Percentiles rank a stretch among this genome's conserved stretches.
Evolutionary conservation across 1,284 basidiomycete genomes (phyloP).

Genomic region (Chondrostereum purpureum): DNA sequence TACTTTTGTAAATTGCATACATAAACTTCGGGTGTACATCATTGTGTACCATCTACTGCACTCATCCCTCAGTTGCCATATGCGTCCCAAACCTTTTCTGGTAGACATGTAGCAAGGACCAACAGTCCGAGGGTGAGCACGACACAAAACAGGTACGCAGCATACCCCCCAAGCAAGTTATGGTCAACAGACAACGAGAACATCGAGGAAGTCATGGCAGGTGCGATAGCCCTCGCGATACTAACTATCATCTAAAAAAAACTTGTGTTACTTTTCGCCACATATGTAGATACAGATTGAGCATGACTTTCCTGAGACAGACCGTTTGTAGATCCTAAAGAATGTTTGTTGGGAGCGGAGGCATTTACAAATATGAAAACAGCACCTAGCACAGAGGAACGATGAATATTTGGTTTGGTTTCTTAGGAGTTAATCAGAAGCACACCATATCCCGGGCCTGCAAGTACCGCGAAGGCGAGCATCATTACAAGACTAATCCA

Average conservation of each 20-base stretch:
- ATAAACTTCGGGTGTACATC: too few species aligned
- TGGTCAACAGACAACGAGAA: conserved; percentile 37
- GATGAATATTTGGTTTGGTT: too few species aligned
- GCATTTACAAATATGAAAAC: conserved; percentile 14
- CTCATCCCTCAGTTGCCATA: too few species aligned
- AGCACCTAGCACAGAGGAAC: conserved; percentile 3
- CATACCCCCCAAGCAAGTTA: conserved; percentile 32
- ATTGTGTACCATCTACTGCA: too few species aligned
- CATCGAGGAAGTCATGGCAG: conserved; percentile 36
- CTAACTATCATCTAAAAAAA: conserved; percentile 22
- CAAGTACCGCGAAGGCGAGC: conserved; percentile 25
- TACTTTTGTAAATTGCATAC: too few species aligned
- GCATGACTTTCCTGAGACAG: conserved; percentile 36
- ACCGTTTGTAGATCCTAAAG: conserved; percentile 61
- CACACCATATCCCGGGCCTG: conserved; percentile 36
- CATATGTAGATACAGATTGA: too few species aligned
- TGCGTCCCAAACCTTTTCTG: conserved; percentile 23
- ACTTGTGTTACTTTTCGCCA: neutral
- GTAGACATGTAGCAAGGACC: conserved; percentile 27
- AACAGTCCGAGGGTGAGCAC: conserved; percentile 24
- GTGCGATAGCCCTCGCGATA: conserved; percentile 44
- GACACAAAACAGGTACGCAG: conserved; percentile 35
- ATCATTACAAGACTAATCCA: conserved; percentile 28
- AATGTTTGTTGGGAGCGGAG: conserved; percentile 35
- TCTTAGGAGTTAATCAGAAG: too few species aligned